phyloP scores from a whole-genome alignment of 2,329 filamentous ascomycete species.

The Trichothecium roseum region DNA sequence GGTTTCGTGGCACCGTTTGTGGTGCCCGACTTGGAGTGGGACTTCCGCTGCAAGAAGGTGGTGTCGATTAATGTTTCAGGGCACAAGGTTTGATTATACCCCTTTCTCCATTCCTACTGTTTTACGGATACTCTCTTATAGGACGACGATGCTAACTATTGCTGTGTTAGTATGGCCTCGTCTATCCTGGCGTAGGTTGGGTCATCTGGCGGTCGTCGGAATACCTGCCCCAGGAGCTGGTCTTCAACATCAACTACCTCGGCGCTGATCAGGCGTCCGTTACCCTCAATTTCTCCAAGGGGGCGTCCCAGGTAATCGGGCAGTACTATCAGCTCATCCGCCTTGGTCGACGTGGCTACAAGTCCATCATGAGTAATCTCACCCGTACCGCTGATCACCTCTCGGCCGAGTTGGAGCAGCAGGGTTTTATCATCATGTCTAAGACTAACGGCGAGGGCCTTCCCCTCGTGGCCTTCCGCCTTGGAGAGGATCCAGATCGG shows the following conservation, averaged over 20 bases:
- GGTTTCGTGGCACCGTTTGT: constrained; percentile 93
- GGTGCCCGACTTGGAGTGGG: constrained; percentile 74
- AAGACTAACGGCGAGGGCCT: constrained; percentile 67
- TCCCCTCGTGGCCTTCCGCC: constrained; percentile 81
- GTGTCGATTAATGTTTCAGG: constrained; percentile 91
- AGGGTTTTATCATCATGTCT: constrained; percentile 85
- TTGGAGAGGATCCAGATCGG: constrained; percentile 47
- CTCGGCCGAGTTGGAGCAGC: constrained; percentile 55
- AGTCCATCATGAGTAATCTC: constrained; percentile 87
- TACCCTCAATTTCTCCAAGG: constrained; percentile 95
- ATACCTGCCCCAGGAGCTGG: constrained; percentile 78
- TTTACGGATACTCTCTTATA: too few relatives aligned
- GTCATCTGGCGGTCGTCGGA: constrained; percentile 78
- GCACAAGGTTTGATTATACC: constrained; percentile 60
- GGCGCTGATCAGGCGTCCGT: constrained; percentile 92
- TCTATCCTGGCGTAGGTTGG: constrained; percentile 93
- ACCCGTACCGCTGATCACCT: constrained; percentile 87
- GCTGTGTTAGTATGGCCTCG: constrained; percentile 38
- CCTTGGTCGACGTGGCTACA: constrained; percentile 85
- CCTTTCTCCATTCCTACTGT: constrained; percentile 30
- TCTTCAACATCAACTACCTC: constrained; percentile 99
- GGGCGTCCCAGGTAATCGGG: constrained; percentile 86
- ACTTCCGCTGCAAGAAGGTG: constrained; percentile 81
- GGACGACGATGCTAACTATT: too few relatives aligned
- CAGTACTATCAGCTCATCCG: constrained; percentile 98